These are phyloP conservation scores for Geotrichum reessii DNA, from an alignment of 1,139 yeast species.

Conservation along the genomic window DNA sequence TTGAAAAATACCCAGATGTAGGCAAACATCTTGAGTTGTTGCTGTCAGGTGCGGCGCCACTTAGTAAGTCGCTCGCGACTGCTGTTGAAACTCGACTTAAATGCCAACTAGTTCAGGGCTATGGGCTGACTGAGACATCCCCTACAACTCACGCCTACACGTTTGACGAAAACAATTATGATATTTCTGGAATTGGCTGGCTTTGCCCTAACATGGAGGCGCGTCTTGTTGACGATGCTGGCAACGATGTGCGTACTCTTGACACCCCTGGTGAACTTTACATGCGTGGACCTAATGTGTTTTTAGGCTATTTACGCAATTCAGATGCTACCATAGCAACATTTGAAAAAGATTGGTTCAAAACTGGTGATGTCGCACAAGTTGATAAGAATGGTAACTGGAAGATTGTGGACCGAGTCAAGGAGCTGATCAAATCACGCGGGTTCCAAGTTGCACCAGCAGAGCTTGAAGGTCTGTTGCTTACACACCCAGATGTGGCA, in stretches of 20 bases:
- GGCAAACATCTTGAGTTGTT: conserved; percentile 23
- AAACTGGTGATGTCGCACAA: conserved; percentile 70
- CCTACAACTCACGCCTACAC: conserved; percentile 30
- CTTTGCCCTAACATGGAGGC: conserved; percentile 26
- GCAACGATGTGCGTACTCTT: conserved; percentile 38
- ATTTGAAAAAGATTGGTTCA: conserved; percentile 67
- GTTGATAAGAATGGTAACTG: conserved; percentile 51
- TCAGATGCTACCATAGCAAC: conserved; percentile 49
- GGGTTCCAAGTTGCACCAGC: conserved; percentile 84
- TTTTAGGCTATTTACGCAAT: conserved; percentile 55
- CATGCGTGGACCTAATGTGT: conserved; percentile 66
- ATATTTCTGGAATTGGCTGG: conserved; percentile 25
- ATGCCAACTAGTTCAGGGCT: conserved; percentile 48
- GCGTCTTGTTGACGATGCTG: conserved; percentile 26
- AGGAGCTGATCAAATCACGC: conserved; percentile 75
- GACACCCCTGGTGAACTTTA: conserved; percentile 51
- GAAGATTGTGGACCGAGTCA: conserved; percentile 64
- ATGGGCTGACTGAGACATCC: conserved; percentile 56
- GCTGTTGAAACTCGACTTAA: conserved; percentile 24
- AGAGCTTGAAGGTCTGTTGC: conserved; percentile 60
- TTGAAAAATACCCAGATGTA: conserved; percentile 29
- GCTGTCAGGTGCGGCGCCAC: conserved; percentile 36
- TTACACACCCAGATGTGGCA: conserved; percentile 39
- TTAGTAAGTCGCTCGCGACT: conserved; percentile 27
- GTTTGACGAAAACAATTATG: conserved; percentile 20